Conservation (phyloP, 1,284 basidiomycete species). For the Kwoniella shivajii region DNA sequence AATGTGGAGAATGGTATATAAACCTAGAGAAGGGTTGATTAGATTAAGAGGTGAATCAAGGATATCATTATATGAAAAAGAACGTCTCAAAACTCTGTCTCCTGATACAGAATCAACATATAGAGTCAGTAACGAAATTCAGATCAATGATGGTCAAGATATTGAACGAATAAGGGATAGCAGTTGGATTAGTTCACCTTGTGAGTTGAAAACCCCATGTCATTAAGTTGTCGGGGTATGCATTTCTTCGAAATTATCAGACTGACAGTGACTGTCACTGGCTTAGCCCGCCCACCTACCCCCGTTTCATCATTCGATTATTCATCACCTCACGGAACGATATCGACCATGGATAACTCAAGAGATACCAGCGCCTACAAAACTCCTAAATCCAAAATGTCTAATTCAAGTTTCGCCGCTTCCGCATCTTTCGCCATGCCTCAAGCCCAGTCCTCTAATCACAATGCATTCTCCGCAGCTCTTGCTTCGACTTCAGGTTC, state of each 20-base stretch:
- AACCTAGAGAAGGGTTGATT: conserved; percentile 14
- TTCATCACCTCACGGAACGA: conserved; percentile 11
- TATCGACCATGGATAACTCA: neutral
- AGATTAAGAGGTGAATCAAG: conserved; percentile 14
- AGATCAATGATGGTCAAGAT: conserved; percentile 1
- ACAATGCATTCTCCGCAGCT: neutral
- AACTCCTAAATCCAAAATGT: conserved; percentile 15
- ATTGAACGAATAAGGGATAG: conserved; percentile 15
- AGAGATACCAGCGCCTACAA: conserved; percentile 2
- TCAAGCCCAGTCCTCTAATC: neutral
- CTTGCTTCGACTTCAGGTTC: neutral
- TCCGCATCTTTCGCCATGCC: conserved; percentile 4
- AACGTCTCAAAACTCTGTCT: neutral
- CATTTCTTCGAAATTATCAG: neutral
- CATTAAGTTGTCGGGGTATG: too few relatives aligned
- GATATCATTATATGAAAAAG: conserved; percentile 15
- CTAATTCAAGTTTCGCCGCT: conserved; percentile 10
- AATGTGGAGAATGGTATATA: conserved; percentile 8
- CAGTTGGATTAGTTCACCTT: conserved; percentile 34
- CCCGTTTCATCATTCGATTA: conserved; percentile 31
- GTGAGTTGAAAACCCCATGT: too few relatives aligned
- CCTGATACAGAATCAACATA: neutral
- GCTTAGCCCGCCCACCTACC: conserved; percentile 19
- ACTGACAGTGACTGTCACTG: neutral
- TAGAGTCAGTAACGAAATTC: neutral